Base-by-base conservation (phyloP, 1,284 basidiomycete genomes). In the Omphalotus olearius region DNA sequence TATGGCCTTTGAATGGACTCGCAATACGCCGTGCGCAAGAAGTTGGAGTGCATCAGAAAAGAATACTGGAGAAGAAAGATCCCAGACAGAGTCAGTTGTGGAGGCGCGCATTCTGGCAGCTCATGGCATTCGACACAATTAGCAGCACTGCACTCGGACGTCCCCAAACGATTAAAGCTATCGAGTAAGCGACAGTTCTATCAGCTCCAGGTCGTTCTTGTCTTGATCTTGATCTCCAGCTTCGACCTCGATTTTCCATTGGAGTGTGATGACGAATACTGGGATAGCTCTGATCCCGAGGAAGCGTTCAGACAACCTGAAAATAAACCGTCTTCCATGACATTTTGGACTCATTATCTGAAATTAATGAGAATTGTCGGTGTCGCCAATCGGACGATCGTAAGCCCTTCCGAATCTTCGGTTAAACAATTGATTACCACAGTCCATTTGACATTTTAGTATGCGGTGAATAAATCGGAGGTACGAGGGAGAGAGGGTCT, bases 61-160 rank as follows among this genome's bases (percentile, higher is more conserved):
- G 38, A 13, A 16, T 39, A 36, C 26, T 62, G 11, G 36, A 47
- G n/a, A 17, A 11, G 4, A 45, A 30, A 16, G 43, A 45, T 45
- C 43, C 43, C 4, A 14, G 14, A 30, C 26, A 88, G 50, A 75
- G 83, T 46, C 88, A 91, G 56, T 66, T 88, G 18, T 88, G 83
- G 76, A 88, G 85, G 57, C 78, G 90, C 2, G 84, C 81, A 1
- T 93, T 93, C 66, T 92, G 90, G 90, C 88, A 58, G 16, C 65
- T n/a, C 14, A 17, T 44, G 25, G 1, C 25, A 13, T 26, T 52
- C 17, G 37, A 46, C 37, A 6, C 20, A 9, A 33, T 17, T 45
- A 17, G 6, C 10, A 33, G 42, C 4, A 5, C 18, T 23, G 51
- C 9, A 28, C 48, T 33, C 16, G 1, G 44, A 2, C 39, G 18